A percentile compares a stretch with the other conserved stretches of the same genome.
Conservation (phyloP, 116 monocot species). For the Zostera marina region DNA sequence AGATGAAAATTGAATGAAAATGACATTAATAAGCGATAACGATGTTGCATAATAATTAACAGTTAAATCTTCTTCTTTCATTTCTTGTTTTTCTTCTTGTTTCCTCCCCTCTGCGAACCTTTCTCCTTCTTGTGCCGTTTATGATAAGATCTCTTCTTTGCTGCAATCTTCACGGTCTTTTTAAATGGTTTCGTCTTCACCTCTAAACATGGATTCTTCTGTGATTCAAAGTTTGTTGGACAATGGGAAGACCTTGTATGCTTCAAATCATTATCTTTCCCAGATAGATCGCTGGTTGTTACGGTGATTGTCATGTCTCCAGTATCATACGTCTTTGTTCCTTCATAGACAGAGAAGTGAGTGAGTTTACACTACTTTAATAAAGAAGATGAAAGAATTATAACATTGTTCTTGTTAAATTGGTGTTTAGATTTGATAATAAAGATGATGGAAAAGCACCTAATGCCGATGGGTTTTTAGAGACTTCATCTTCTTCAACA, state of each 20-base stretch:
- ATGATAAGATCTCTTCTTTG: not conserved
- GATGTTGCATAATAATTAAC: too few relatives aligned
- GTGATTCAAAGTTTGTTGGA: not conserved
- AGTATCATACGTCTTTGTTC: conserved; percentile 15
- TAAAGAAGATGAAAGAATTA: not conserved
- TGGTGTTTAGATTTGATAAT: not conserved
- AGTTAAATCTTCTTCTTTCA: too few relatives aligned
- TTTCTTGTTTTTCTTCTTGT: conserved; percentile 11
- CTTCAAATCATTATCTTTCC: conserved; percentile 9
- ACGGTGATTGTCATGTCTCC: conserved; percentile 21
- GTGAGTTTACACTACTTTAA: too few relatives aligned
- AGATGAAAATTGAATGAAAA: too few relatives aligned
- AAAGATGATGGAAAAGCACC: not conserved
- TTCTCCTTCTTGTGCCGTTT: conserved; percentile 9
- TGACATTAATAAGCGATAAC: too few relatives aligned
- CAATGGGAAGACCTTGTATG: not conserved
- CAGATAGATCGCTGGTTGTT: conserved; percentile 20
- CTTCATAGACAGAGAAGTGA: conserved; percentile 11
- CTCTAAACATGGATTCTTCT: conserved; percentile 9
- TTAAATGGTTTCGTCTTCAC: conserved; percentile 23
- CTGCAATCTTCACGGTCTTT: not conserved
- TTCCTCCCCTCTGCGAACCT: conserved; percentile 8
- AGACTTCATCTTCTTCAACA: conserved; percentile 5
- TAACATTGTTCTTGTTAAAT: not conserved
- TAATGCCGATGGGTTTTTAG: conserved; percentile 1